Base-by-base conservation (phyloP, 805 yeast genomes). In the Brettanomyces naardenensis region DNA sequence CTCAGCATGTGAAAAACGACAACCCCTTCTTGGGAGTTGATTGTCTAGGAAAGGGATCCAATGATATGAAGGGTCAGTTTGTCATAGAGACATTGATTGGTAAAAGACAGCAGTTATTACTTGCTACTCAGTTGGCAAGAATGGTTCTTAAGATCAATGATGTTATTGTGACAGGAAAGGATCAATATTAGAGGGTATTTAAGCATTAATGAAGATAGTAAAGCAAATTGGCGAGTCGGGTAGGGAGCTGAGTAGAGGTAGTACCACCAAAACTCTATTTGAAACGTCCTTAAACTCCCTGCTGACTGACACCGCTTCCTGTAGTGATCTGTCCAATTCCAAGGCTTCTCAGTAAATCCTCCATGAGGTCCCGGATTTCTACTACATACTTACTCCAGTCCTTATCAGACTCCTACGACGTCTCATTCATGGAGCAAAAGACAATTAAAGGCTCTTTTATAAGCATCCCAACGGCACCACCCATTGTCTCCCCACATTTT, bases 1-100 rank as follows among this genome's bases (percentile, higher is more conserved):
- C 95, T 36, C 78, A 78, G 51, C 98, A 92, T 58, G 79, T 85
- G 18, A 74, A 74, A 49, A 90, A 84, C 57, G 64, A 71, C 26
- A 73, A 71, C 44, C 66, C 92, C 19, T 67, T 76, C 37, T 66
- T 88, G 47, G 98, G 98, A 53, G 95, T 92, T 37, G 98, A 92
- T 63, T 89, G 97, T 66, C 67, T 94, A 55, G 95, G 94, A 45
- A 73, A 71, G 48, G 92, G 92, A 36, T 75, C 84, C 35, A 86
- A 80, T 58, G 94, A 92, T 61, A 92, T 92, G 98, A 84, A 80
- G 58, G 87, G 88, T 54, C 68, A 84, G 54, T 92, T 90, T 59
- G 95, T 92, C 35, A 88, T 92, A 50, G 98, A 92, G 62, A 97
- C 99, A 39, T 77, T 87, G 58, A 89, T 92, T 51, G 97, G 98